A percentile compares a stretch with the other conserved stretches of the same genome.
These are phyloP conservation scores for Dicorynia guianensis DNA, from an alignment of 306 rosid genomes.

Conservation along the genomic window DNA sequence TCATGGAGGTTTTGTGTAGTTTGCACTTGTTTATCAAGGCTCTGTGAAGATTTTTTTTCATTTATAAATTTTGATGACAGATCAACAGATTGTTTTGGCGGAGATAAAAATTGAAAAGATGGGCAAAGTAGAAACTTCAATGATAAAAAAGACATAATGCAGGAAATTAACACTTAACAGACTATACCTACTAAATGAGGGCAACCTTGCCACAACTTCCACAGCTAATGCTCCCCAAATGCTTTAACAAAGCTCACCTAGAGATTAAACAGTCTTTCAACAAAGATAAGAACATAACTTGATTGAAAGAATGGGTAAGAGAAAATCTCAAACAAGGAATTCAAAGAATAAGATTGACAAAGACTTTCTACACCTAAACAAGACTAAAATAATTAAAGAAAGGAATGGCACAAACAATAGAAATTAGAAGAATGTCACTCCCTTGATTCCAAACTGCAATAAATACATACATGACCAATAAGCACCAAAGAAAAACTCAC, in stretches of 20 bases:
- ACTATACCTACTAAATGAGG: slow-evolving; percentile 1
- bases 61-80: neutral
- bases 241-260: neutral
- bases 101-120: neutral
- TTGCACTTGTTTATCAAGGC: neutral
- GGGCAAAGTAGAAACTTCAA: slow-evolving; percentile 10
- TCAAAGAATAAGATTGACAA: neutral
- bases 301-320: neutral
- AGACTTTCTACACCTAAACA: neutral
- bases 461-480: neutral
- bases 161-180: slow-evolving; percentile 7
- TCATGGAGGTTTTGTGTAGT: neutral
- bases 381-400: neutral
- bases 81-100: neutral
- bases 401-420: neutral
- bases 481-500: neutral
- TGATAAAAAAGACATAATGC: slow-evolving; percentile 1
- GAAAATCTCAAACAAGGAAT: neutral
- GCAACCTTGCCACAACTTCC: neutral
- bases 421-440: no score
- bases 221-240: slow-evolving; percentile 5
- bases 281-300: neutral
- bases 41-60: neutral
- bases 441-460: neutral
- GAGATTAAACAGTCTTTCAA: neutral